Conservation (phyloP, 2,329 filamentous ascomycete genomes). For the Fusarium sp. region DNA sequence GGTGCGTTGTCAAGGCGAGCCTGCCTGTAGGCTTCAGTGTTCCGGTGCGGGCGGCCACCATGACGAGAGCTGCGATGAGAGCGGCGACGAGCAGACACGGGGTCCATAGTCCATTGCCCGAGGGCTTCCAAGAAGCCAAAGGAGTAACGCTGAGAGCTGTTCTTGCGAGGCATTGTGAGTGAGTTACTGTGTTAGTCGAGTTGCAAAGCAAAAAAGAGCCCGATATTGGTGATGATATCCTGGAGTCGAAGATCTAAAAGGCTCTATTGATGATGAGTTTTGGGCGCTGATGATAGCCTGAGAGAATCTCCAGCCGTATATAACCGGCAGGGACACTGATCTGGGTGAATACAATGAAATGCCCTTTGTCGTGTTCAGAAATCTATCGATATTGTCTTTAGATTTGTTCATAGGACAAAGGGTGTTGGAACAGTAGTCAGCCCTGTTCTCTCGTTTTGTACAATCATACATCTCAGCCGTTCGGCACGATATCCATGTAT, state of each 20-base stretch:
- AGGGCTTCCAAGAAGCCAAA: conserved; percentile 22
- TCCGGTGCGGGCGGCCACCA: neutral
- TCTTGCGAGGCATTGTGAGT: conserved; percentile 5
- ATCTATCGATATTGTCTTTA: neutral
- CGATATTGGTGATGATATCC: neutral
- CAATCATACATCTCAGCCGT: neutral
- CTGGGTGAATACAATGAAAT: neutral
- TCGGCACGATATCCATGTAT: neutral
- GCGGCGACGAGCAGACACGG: neutral
- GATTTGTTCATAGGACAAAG: conserved; percentile 11
- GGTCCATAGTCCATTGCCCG: conserved; percentile 7
- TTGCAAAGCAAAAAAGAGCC: neutral
- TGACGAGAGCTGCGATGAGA: neutral
- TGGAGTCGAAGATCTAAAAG: neutral
- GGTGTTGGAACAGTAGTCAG: neutral
- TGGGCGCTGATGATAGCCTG: neutral
- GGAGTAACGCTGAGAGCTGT: neutral
- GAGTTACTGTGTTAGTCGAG: neutral
- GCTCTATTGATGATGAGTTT: neutral
- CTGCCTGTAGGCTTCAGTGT: neutral
- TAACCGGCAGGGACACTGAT: neutral
- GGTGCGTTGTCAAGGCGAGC: conserved; percentile 16
- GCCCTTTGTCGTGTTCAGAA: neutral
- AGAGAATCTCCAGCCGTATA: neutral
- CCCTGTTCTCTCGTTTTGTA: neutral